Conservation (phyloP, 1,284 basidiomycete genomes). For the Peniophora sp. region DNA sequence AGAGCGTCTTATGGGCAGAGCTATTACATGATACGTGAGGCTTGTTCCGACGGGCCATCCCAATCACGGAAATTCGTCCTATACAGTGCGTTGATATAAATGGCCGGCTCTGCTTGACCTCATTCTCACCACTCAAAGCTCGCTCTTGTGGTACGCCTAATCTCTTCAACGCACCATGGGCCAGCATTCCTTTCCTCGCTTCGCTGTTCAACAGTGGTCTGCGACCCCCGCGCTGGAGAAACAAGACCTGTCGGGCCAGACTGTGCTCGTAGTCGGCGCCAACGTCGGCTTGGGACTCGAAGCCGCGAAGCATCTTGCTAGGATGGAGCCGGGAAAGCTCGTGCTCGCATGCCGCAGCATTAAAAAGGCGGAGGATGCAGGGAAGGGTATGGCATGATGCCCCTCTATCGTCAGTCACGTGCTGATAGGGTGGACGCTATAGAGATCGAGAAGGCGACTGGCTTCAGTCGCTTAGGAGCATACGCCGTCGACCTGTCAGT, state of each 20-base stretch:
- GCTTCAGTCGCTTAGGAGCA: constrained; percentile 13
- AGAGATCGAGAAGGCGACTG: constrained; percentile 10
- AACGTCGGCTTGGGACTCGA: constrained; percentile 27
- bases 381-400: constrained; percentile 15
- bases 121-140: no score
- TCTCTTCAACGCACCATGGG: not conserved
- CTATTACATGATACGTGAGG: no score
- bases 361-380: constrained; percentile 15
- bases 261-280: constrained; percentile 21
- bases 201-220: not conserved
- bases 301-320: constrained; percentile 20
- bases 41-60: no score
- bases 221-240: not conserved
- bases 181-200: not conserved
- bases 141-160: no score
- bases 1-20: no score
- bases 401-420: not conserved
- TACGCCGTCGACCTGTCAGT: constrained; percentile 19
- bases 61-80: no score
- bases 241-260: constrained; percentile 11
- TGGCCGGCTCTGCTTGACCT: no score
- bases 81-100: no score
- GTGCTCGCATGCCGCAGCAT: constrained; percentile 21
- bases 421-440: not conserved
- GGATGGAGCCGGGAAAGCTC: constrained; percentile 18